A percentile compares a stretch with the other conserved stretches of the same genome.
Evolutionary conservation across 768 basidiomycete genomes (phyloP).

Genomic region (Phlebiopsis flavidoalba): DNA sequence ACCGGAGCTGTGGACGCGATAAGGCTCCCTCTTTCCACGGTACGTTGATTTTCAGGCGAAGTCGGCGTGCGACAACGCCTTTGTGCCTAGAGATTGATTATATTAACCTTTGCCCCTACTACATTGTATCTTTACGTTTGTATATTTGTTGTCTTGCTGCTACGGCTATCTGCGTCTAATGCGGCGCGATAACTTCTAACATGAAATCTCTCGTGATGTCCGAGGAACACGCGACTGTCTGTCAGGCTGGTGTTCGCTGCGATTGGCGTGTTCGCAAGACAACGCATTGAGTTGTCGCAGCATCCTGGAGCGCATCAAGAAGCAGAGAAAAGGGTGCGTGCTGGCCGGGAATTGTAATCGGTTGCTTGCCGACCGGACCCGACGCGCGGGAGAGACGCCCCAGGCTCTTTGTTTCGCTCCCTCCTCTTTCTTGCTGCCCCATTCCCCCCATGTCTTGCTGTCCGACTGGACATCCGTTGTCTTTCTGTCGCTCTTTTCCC

Average conservation of each 20-base stretch:
- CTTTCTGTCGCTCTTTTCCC: conserved; percentile 18
- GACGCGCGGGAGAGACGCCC: background rate
- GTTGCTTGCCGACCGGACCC: conserved; percentile 5
- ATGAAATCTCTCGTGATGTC: background rate
- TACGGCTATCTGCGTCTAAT: background rate
- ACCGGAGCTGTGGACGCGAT: conserved; percentile 76
- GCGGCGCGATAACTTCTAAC: background rate
- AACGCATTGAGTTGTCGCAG: too few relatives aligned
- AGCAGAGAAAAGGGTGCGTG: background rate
- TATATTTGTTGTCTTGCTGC: background rate
- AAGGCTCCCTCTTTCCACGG: conserved; percentile 29
- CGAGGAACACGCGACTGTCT: too few relatives aligned
- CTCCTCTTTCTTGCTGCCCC: background rate
- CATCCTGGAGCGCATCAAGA: background rate
- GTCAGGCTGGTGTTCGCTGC: too few relatives aligned
- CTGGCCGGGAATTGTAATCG: background rate
- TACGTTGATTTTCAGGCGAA: background rate
- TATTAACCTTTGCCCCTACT: background rate
- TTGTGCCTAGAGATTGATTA: background rate
- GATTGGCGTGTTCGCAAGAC: too few relatives aligned
- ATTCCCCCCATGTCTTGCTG: conserved; percentile 15
- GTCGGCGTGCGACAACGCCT: too few relatives aligned
- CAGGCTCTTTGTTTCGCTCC: conserved; percentile 1
- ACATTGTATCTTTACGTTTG: background rate
- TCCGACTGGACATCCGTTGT: conserved; percentile 27